Evolutionary conservation across 164 flowering plant genomes (phyloP).

Genomic region (Euptelea pleiosperma): DNA sequence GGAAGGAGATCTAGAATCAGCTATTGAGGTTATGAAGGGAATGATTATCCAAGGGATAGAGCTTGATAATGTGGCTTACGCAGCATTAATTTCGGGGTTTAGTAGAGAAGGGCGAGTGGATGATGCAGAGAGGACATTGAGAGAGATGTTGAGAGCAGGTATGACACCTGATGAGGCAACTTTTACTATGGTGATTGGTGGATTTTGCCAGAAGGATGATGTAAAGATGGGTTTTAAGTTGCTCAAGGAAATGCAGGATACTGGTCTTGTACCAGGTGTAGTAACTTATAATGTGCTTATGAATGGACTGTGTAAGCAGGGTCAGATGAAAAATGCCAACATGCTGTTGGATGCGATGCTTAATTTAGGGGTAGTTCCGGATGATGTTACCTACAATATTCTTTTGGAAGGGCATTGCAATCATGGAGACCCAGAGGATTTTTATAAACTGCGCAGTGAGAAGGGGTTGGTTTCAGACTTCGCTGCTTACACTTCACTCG

Average conservation of each 20-base stretch:
- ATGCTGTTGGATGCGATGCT: constrained; percentile 65
- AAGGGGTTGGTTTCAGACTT: neutral
- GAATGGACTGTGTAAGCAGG: constrained; percentile 62
- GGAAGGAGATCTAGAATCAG: constrained; percentile 57
- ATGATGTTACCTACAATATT: constrained; percentile 69
- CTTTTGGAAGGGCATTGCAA: constrained; percentile 53
- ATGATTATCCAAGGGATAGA: constrained; percentile 53
- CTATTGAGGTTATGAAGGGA: constrained; percentile 36
- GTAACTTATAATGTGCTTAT: constrained; percentile 62
- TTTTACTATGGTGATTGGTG: constrained; percentile 64
- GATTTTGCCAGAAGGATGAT: constrained; percentile 59
- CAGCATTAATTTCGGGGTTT: constrained; percentile 61
- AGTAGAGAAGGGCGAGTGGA: constrained; percentile 39
- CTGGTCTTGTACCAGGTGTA: constrained; percentile 43
- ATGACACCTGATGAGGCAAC: constrained; percentile 54
- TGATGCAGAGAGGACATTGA: constrained; percentile 50
- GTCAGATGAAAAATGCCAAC: constrained; percentile 66
- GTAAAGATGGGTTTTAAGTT: constrained; percentile 49
- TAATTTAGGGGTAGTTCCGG: constrained; percentile 55
- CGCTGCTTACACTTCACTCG: neutral
- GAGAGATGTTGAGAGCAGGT: constrained; percentile 51
- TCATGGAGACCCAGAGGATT: neutral
- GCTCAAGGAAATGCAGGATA: constrained; percentile 54
- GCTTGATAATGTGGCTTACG: constrained; percentile 58
- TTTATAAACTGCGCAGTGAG: neutral